Base-by-base conservation (phyloP, 192 early-diverging fungal species). In the Backusella psychrophila region DNA sequence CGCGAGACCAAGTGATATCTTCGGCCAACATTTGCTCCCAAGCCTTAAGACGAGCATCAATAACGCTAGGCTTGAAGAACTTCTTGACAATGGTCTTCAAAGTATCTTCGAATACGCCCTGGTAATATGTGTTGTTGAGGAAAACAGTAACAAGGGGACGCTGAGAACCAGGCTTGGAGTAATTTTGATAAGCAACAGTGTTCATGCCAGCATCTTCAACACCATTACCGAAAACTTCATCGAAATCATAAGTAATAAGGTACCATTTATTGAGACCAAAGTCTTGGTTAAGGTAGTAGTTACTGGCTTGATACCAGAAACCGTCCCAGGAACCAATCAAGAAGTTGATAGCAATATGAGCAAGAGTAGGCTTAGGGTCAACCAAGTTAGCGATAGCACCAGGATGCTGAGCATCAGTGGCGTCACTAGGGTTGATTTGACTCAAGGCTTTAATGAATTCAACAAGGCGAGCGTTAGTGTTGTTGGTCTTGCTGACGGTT, bases 211-310 rank as follows among this genome's bases (percentile, higher is more conserved):
- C 78, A 33, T 71, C 70, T 4, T 78, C 66, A 34, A 75, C 77
- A 36, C 79, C 82, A 7, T 67, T 78, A 17, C 85, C 83, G 42
- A 82, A 84, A 21, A 79, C 80, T 38, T 82, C 81, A 53, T 86
- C 85, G 35, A 84, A 86, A 44, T 84, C 85, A 4, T 78, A 81
- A 17, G 85, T 80, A 17, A 86, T 74, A 44, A 80, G 79, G 35
- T 69, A 78, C 82, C 82, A 86, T 46, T 82, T 84, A n/a, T 78
- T 75, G 11, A 69, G 68, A 17, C 59, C 19, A 8, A 81, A 68
- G 67, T 86, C 75, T 34, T 84, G 76, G 41, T 82, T 84, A 71
- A 86, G 67, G 39, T 82, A 79, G 71, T 79, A 86, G 71, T 86
- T 84, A 38, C 78, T 81, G 52, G 81, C 85, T 8, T 74, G 39